Base-by-base conservation (phyloP, 1,139 yeast species). In the Hyphopichia pseudoburtonii region DNA sequence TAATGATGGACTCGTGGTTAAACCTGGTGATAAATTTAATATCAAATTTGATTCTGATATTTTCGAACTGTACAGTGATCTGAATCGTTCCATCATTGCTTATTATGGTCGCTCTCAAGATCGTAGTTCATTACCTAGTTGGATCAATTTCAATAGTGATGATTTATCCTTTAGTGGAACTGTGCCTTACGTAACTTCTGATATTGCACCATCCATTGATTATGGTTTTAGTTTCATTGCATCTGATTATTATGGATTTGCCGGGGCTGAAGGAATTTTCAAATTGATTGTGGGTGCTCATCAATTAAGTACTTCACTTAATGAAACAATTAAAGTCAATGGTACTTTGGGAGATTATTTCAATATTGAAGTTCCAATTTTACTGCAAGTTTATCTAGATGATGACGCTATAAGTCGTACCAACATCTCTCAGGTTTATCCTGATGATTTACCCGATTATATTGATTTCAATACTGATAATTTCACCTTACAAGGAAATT, bases 41-140 rank as follows among this genome's bases (percentile, higher is more conserved):
- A 67, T 92, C 43, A 60, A 76, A 28, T 87, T 92, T 51, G 78
- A 80, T 35, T 56, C 64, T 18, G 66, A 73, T 38, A 74, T 83
- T 9, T 90, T 89, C 51, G 62, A 61, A 41, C 51, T 64, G 37
- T 57, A 71, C 41, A 46, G 67, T 3, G 63, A 75, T 21, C 70
- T 80, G 15, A 62, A 68, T 22, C 56, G 71, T 33, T 55, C 68
- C 10, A 76, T 83, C 24, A 64, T 74, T 17, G 82, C 83, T n/a
- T 88, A 84, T 62, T 86, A 86, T 52, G 96, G 96, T n/a, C 76
- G 86, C 45, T 79, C 92, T 15, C 66, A 72, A 16, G 87, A 87
- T 55, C 78, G 92, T 54, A 76, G 96, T 1, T 94, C 98, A 2
- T 71, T 92, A 37, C 98, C 99, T 18, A 82, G 78, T 51, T 92